These are phyloP conservation scores for Aristolochia californica DNA, from an alignment of 164 flowering plant genomes.

Conservation along the genomic window DNA sequence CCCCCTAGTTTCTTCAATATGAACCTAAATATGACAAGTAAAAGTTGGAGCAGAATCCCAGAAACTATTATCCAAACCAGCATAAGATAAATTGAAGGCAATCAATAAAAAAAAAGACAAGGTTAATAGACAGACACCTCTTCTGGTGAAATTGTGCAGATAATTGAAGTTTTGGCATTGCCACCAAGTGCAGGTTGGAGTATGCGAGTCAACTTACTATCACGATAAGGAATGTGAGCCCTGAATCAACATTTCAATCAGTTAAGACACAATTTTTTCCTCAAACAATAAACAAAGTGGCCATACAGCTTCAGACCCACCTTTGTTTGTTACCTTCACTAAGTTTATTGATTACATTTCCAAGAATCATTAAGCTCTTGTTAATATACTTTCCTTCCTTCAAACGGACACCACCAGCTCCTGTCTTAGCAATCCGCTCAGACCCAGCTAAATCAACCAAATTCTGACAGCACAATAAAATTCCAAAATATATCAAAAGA, in stretches of 20 bases:
- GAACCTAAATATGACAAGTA: constrained; percentile 34
- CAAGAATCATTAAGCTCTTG: constrained; percentile 93
- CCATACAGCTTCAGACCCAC: constrained; percentile 21
- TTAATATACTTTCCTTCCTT: constrained; percentile 97
- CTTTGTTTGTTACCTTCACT: constrained; percentile 88
- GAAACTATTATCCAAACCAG: background rate
- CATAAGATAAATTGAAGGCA: background rate
- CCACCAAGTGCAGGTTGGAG: constrained; percentile 99
- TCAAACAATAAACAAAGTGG: background rate
- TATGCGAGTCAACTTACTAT: constrained; percentile 91
- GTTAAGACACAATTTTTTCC: constrained; percentile 1
- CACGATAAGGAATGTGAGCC: constrained; percentile 97
- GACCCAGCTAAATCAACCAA: constrained; percentile 98
- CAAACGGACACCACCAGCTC: constrained; percentile 88
- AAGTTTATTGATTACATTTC: constrained; percentile 88
- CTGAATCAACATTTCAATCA: constrained; percentile 26
- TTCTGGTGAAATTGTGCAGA: constrained; percentile 95
- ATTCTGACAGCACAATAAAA: constrained; percentile 33
- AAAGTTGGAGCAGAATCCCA: background rate
- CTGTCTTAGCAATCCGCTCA: constrained; percentile 93
- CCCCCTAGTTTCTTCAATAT: constrained; percentile 91
- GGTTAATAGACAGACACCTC: constrained; percentile 38
- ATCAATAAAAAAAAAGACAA: background rate
- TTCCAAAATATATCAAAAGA: background rate
- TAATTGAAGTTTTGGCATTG: constrained; percentile 95